These are phyloP conservation scores for Primulina tabacum DNA, from an alignment of 257 asterid genomes.

Conservation along the genomic window DNA sequence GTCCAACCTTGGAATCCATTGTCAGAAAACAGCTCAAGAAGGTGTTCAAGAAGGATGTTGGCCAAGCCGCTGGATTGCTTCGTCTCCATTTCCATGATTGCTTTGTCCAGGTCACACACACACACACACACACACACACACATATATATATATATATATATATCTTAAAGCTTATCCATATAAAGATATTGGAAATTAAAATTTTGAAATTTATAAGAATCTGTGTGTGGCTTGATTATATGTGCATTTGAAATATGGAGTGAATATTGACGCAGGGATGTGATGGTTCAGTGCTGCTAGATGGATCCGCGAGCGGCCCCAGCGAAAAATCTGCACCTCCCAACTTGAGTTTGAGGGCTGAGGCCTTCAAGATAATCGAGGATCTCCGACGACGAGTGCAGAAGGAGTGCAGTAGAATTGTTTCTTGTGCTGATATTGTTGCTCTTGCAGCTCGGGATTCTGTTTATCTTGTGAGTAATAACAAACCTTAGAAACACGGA, in stretches of 20 bases:
- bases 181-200: no score
- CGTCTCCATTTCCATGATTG: conserved; percentile 76
- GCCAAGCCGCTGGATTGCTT: conserved; percentile 78
- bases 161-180: no score
- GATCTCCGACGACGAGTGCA: conserved; percentile 44
- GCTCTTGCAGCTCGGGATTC: conserved; percentile 52
- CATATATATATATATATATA: neutral
- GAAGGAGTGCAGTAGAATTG: conserved; percentile 39
- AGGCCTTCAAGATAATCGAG: conserved; percentile 37
- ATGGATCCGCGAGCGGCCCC: conserved; percentile 46
- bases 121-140: neutral
- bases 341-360: conserved; percentile 41
- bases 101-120: conserved; percentile 43
- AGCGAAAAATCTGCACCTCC: conserved; percentile 43
- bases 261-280: conserved; percentile 27
- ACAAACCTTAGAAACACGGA: no score
- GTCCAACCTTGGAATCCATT: conserved; percentile 49
- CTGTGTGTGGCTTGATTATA: no score
- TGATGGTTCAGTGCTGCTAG: conserved; percentile 41
- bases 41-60: conserved; percentile 47
- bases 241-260: no score
- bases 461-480: conserved; percentile 39
- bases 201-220: no score
- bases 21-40: conserved; percentile 38
- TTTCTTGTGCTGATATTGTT: conserved; percentile 44